Conservation (phyloP, 1,139 yeast species). For the Hanseniaspora uvarum region DNA sequence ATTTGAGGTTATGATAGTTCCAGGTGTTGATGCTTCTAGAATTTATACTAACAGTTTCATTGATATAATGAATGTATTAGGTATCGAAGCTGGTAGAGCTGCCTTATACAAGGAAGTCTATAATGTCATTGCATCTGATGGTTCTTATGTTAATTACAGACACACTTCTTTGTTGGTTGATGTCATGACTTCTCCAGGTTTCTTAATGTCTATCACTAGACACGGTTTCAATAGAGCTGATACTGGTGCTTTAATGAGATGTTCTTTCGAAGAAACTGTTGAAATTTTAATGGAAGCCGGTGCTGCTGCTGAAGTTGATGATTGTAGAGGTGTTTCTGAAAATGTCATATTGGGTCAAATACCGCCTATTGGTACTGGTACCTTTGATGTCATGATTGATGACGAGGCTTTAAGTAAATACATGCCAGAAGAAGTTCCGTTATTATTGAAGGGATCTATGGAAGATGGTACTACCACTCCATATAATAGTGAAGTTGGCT, state of each 20-base stretch:
- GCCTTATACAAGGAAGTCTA: slow-evolving; percentile 88
- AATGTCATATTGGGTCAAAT: slow-evolving; percentile 95
- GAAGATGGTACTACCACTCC: slow-evolving; percentile 92
- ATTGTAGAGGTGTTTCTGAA: slow-evolving; percentile 96
- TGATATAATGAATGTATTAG: slow-evolving; percentile 86
- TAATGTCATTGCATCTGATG: slow-evolving; percentile 97
- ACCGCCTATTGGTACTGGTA: slow-evolving; percentile 98
- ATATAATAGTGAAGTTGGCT: slow-evolving; percentile 70
- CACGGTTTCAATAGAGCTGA: slow-evolving; percentile 98
- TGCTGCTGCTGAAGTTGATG: slow-evolving; percentile 94
- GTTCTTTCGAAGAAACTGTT: slow-evolving; percentile 98
- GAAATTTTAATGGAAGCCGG: slow-evolving; percentile 97
- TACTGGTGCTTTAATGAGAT: slow-evolving; percentile 98
- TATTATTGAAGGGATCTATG: slow-evolving; percentile 30
- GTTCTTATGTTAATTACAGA: slow-evolving; percentile 97
- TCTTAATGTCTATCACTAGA: slow-evolving; percentile 96
- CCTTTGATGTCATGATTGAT: slow-evolving; percentile 91
- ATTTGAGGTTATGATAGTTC: slow-evolving; percentile 89
- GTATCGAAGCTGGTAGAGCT: slow-evolving; percentile 96
- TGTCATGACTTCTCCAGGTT: slow-evolving; percentile 98
- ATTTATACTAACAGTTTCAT: slow-evolving; percentile 94
- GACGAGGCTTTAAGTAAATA: slow-evolving; percentile 65
- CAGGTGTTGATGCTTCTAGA: slow-evolving; percentile 84
- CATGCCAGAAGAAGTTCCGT: slow-evolving; percentile 30
- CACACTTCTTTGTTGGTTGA: slow-evolving; percentile 96